Conservation (phyloP, 1,284 basidiomycete genomes). For the Omphalotus olearius region DNA sequence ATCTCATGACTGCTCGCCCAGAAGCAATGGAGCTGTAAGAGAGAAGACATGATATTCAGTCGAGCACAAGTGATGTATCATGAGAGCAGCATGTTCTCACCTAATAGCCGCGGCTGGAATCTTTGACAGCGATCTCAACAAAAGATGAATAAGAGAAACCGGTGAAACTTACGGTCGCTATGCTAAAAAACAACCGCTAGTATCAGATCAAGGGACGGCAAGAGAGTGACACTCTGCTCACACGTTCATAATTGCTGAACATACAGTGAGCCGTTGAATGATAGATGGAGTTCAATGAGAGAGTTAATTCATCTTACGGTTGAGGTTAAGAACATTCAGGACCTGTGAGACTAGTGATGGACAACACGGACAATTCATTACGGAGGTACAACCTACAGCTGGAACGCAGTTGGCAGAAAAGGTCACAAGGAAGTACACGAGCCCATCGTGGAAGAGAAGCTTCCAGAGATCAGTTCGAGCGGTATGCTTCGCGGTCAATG, state of each 20-base stretch:
- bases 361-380: not conserved
- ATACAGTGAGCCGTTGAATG: slow-evolving; percentile 7
- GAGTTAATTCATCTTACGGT: slow-evolving; percentile 38
- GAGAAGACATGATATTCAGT: not conserved
- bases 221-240: slow-evolving; percentile 28
- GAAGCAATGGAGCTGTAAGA: slow-evolving; percentile 52
- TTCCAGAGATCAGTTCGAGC: slow-evolving; percentile 53
- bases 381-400: slow-evolving; percentile 40
- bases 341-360: slow-evolving; percentile 25
- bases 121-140: slow-evolving; percentile 25
- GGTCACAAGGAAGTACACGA: slow-evolving; percentile 61
- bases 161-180: slow-evolving; percentile 30
- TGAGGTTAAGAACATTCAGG: slow-evolving; percentile 54
- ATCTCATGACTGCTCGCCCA: slow-evolving; percentile 60
- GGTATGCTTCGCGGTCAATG: slow-evolving; percentile 46
- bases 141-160: not conserved
- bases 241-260: slow-evolving; percentile 62
- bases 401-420: slow-evolving; percentile 64
- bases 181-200: slow-evolving; percentile 17
- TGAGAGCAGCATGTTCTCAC: slow-evolving; percentile 31
- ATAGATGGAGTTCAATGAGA: slow-evolving; percentile 3
- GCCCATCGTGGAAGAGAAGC: slow-evolving; percentile 66
- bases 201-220: slow-evolving; percentile 1
- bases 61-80: not conserved
- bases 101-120: slow-evolving; percentile 62